These are phyloP conservation scores for Ophiostoma populinum DNA, from an alignment of 2,329 filamentous ascomycete species.

Conservation along the genomic window DNA sequence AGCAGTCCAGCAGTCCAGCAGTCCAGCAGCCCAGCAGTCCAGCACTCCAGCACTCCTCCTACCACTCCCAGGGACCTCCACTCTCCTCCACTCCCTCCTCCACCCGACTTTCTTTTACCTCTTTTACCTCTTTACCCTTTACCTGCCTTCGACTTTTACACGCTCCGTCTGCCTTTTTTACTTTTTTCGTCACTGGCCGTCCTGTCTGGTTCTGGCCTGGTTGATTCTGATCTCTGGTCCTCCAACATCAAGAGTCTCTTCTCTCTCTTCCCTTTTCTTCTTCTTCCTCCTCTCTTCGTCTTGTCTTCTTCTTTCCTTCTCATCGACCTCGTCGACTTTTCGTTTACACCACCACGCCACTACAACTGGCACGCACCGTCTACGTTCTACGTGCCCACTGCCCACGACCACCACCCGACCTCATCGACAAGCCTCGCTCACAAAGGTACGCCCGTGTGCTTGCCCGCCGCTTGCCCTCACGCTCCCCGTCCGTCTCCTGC, in stretches of 20 bases:
- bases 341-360: not conserved
- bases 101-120: slow-evolving; percentile 11
- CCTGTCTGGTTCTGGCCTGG: too few species aligned
- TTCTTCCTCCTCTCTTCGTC: slow-evolving; percentile 10
- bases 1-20: too few species aligned
- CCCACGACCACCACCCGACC: too few species aligned
- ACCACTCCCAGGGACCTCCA: slow-evolving; percentile 6
- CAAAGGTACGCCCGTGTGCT: too few species aligned
- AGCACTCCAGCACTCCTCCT: slow-evolving; percentile 4
- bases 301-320: slow-evolving; percentile 11
- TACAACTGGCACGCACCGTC: slow-evolving; percentile 14
- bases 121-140: slow-evolving; percentile 2
- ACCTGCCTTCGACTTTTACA: not conserved
- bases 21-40: too few species aligned
- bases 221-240: not conserved
- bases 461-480: too few species aligned
- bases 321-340: slow-evolving; percentile 10
- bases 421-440: too few species aligned
- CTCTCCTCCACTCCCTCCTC: slow-evolving; percentile 6
- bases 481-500: too few species aligned
- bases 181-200: too few species aligned
- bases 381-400: too few species aligned
- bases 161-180: not conserved
- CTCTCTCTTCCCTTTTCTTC: slow-evolving; percentile 5
- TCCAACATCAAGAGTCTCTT: slow-evolving; percentile 7